Conservation (phyloP, 345 rosid genomes). For the Populus nigra region DNA sequence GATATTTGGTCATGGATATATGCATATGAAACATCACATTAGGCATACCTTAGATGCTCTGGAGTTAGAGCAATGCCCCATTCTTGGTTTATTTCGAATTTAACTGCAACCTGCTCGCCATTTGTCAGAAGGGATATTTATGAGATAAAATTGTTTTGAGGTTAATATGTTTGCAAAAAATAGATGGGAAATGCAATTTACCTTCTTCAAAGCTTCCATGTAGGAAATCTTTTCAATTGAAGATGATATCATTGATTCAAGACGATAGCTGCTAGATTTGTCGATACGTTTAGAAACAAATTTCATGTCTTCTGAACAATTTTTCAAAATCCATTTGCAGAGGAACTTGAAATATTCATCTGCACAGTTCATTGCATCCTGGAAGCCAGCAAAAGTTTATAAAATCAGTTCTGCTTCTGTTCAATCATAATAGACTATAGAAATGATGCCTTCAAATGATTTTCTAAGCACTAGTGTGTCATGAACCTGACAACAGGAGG, state of each 20-base stretch:
- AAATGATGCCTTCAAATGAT: too few relatives aligned
- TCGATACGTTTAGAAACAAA: conserved; percentile 64
- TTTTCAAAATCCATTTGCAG: conserved; percentile 66
- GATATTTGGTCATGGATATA: not conserved
- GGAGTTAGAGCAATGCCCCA: conserved; percentile 63
- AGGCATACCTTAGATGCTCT: conserved; percentile 75
- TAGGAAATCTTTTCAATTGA: conserved; percentile 57
- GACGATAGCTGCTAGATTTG: conserved; percentile 44
- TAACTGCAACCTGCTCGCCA: conserved; percentile 41
- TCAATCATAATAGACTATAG: too few relatives aligned
- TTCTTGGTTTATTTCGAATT: conserved; percentile 53
- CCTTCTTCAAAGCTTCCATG: conserved; percentile 65
- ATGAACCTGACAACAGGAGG: too few relatives aligned
- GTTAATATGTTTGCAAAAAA: not conserved
- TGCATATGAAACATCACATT: not conserved
- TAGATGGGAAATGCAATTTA: conserved; percentile 3
- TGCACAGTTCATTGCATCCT: conserved; percentile 85
- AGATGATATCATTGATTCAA: conserved; percentile 41
- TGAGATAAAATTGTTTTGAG: not conserved
- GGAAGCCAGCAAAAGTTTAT: conserved; percentile 15
- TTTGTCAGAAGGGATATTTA: not conserved
- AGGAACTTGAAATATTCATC: conserved; percentile 66
- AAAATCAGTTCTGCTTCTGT: not conserved
- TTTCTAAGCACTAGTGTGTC: too few relatives aligned
- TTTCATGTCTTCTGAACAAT: conserved; percentile 59